phyloP scores from a whole-genome alignment of 2,329 filamentous ascomycete genomes.

The Alternaria triticimaculans region DNA sequence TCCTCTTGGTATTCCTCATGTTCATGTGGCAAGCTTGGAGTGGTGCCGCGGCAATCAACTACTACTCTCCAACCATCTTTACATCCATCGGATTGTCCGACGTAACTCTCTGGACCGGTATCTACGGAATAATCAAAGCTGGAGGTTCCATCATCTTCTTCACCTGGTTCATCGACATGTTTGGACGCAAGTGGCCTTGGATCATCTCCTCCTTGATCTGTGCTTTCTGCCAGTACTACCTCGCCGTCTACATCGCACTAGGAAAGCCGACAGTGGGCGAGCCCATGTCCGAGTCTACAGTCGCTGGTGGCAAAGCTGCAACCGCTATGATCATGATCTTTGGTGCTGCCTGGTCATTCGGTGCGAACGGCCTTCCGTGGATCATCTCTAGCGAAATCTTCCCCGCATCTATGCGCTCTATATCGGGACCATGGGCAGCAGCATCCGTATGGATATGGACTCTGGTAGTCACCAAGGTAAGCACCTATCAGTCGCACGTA shows the following conservation, averaged over 20 bases:
- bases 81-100: slow-evolving; percentile 45
- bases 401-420: slow-evolving; percentile 46
- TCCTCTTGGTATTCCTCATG: slow-evolving; percentile 50
- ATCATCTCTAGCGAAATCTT: slow-evolving; percentile 56
- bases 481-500: neutral
- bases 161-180: slow-evolving; percentile 47
- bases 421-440: slow-evolving; percentile 48
- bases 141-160: slow-evolving; percentile 47
- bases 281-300: slow-evolving; percentile 38
- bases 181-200: slow-evolving; percentile 48
- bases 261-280: slow-evolving; percentile 39
- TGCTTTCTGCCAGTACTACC: slow-evolving; percentile 48
- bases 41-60: slow-evolving; percentile 43
- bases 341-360: slow-evolving; percentile 48
- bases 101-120: slow-evolving; percentile 46
- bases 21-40: slow-evolving; percentile 46
- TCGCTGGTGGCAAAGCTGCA: slow-evolving; percentile 49
- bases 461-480: slow-evolving; percentile 20
- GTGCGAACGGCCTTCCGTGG: slow-evolving; percentile 52
- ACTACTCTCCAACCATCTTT: slow-evolving; percentile 48
- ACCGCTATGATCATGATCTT: slow-evolving; percentile 53
- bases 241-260: slow-evolving; percentile 47
- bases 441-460: slow-evolving; percentile 50
- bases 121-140: slow-evolving; percentile 49
- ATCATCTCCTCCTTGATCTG: slow-evolving; percentile 47